Base-by-base conservation (phyloP, 2,329 filamentous ascomycete genomes). In the Cladobotryum mycophilum region DNA sequence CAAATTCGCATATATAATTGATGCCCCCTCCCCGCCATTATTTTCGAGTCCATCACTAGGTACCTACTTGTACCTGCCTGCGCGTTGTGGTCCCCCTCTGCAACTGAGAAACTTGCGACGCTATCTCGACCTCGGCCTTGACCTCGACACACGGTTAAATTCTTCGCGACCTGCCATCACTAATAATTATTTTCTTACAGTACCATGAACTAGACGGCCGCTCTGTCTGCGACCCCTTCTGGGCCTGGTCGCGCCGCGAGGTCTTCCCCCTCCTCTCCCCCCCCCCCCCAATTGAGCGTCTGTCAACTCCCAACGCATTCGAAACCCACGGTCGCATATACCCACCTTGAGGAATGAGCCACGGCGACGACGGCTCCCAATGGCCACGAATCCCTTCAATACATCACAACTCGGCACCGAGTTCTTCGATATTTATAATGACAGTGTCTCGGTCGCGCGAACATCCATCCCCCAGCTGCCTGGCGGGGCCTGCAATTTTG, bases 401-500 rank as follows among this genome's bases (percentile, higher is more conserved):
- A 63, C 70, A 54, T 64, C 70, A 54, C 65, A 70, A 35, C 63
- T 70, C 58, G 67, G 67, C 58, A 66, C 65, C 55, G 71, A 73
- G 52, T 73, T 76, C 54, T 81, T 81, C 68, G 73, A 80, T 57
- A 78, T 81, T 47, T 78, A 79, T 60, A 75, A 69, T 60, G 78
- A 81, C 66, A 69, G 68, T 56, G 59, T 63, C 34, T 52, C 62
- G 33, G 45, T 66, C 44, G 55, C 56, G 42, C 56, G 53, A 35
- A 48, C 51, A 56, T 61, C 55, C 47, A 12, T 30, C 53, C 54
- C 67, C 49, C 53, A 58, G 51, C 70, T 81, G 9, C 79, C 79
- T 2, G 68, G 69, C 51, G 80, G 80, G 47, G 70, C 69, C 44
- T 83, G 80, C 69, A 81, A 82, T 63, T 82, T 74, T 60, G 73